Evolutionary conservation across 805 yeast genomes (phyloP).

Genomic region (Lachancea sp.): DNA sequence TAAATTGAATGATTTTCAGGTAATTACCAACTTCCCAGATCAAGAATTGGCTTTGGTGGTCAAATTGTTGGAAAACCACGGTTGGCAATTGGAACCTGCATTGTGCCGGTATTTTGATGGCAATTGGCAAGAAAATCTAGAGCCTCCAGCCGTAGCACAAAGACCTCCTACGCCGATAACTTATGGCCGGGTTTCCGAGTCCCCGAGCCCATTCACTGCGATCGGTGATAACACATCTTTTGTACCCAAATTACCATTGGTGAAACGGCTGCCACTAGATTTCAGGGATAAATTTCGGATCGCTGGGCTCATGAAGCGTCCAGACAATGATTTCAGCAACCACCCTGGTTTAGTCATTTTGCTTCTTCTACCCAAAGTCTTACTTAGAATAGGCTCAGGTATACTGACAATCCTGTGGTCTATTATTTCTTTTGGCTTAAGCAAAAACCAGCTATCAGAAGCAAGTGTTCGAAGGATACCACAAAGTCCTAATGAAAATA

Average conservation of each 20-base stretch:
- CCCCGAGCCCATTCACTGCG: constrained; percentile 5
- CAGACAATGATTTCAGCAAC: constrained; percentile 10
- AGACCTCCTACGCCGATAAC: constrained; percentile 6
- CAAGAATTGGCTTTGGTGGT: constrained; percentile 43
- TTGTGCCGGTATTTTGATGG: constrained; percentile 58
- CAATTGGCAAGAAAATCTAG: constrained; percentile 32
- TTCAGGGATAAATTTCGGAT: constrained; percentile 22
- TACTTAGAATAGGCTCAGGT: constrained; percentile 20
- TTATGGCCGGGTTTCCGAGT: not conserved
- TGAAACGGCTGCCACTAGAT: constrained; percentile 31
- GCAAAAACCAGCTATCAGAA: constrained; percentile 10
- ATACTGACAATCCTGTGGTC: constrained; percentile 20
- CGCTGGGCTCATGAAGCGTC: constrained; percentile 21
- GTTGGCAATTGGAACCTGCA: constrained; percentile 58
- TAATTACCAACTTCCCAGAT: constrained; percentile 44
- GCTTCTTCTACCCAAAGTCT: constrained; percentile 49
- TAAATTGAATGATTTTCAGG: constrained; percentile 43
- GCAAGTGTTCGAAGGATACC: constrained; percentile 19
- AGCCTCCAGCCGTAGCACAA: constrained; percentile 1
- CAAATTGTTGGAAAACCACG: constrained; percentile 42
- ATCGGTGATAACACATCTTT: constrained; percentile 2
- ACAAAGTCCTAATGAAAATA: constrained; percentile 15
- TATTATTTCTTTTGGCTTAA: constrained; percentile 19
- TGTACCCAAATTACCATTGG: constrained; percentile 30
- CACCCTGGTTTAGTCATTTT: constrained; percentile 45